Evolutionary conservation across 148 eudicot genomes (phyloP).

Genomic region (Chenopodium quinoa): DNA sequence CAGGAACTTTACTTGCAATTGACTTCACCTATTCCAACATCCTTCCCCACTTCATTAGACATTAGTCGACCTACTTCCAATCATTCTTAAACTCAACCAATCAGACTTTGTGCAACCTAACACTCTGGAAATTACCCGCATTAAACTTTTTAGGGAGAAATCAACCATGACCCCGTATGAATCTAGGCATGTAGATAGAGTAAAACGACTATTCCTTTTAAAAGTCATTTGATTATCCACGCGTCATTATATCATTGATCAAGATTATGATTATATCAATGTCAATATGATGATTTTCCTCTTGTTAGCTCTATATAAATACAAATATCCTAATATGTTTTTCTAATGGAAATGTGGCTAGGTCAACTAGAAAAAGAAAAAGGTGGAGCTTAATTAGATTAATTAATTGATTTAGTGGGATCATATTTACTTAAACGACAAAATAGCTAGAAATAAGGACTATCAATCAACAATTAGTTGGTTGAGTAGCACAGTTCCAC

Average conservation of each 20-base stretch:
- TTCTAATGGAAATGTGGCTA: background rate
- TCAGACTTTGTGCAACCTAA: too few relatives aligned
- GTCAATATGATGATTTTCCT: background rate
- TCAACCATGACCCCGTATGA: too few relatives aligned
- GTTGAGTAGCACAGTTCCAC: conserved; percentile 76
- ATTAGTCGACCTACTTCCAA: background rate
- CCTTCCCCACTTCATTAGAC: background rate
- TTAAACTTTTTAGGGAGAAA: too few relatives aligned
- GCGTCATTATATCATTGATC: too few relatives aligned
- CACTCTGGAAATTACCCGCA: too few relatives aligned
- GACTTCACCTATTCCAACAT: conserved; percentile 11
- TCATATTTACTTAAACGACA: conserved; percentile 32
- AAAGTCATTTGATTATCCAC: too few relatives aligned
- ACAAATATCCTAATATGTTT: background rate
- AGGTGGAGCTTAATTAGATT: background rate
- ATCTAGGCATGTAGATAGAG: too few relatives aligned
- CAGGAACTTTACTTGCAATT: conserved; percentile 25
- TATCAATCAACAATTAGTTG: conserved; percentile 42
- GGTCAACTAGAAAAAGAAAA: conserved; percentile 22
- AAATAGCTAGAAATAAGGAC: conserved; percentile 25
- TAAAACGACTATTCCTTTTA: too few relatives aligned
- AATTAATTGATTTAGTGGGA: conserved; percentile 26
- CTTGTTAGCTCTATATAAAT: background rate
- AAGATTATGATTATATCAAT: too few relatives aligned
- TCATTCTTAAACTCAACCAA: background rate